Base-by-base conservation (phyloP, 768 basidiomycete genomes). In the Amanita molliuscula region DNA sequence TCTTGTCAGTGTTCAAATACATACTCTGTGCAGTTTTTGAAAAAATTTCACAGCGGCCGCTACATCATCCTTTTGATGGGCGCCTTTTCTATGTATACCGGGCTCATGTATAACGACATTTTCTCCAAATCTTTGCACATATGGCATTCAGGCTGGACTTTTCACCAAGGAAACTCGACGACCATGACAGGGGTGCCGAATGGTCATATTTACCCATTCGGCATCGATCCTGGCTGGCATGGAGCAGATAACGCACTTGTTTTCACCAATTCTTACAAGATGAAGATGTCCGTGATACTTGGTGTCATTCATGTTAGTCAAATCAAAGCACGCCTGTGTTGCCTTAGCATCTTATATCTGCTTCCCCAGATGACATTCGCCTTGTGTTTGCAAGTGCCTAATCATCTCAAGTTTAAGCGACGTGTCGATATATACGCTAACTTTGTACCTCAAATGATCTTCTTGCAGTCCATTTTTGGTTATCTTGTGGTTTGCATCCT, bases 1-100 rank as follows among this genome's bases (percentile, higher is more conserved):
- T 93, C 77, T 97, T 76, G 92, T 93, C 58, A 65, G 91, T 79
- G 28, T 16, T 3, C 29, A 21, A 21, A 10, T 9, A 25, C 28
- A 9, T 10, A 23, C 34, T n/a, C 18, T 29, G 8, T 31, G 36
- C 21, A 23, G 4, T 38, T 34, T 58, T 49, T 59, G 56, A 44
- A 34, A 11, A 2, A 23, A 36, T 34, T 45, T 60, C 62, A 43
- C 59, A 94, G 91, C 59, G 96, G 96, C 54, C 92, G 96, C 50
- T 99, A 99, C 67, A 97, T 98, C 64, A 97, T 98, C 61, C 75
- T 98, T 42, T 73, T 99, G 56, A 99, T 99, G 96, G 96, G 96
- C n/a, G 15, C 81, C 38, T 97, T 98, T 67, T 94, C 95, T 23
- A 78, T 96, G 58, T 99, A 92, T 70, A 95, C 95, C 1, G 96